Percentiles rank a stretch among this genome's conserved stretches.
These are phyloP conservation scores for Venturia oleaginea DNA, from an alignment of 2,329 filamentous ascomycete species.

Conservation along the genomic window DNA sequence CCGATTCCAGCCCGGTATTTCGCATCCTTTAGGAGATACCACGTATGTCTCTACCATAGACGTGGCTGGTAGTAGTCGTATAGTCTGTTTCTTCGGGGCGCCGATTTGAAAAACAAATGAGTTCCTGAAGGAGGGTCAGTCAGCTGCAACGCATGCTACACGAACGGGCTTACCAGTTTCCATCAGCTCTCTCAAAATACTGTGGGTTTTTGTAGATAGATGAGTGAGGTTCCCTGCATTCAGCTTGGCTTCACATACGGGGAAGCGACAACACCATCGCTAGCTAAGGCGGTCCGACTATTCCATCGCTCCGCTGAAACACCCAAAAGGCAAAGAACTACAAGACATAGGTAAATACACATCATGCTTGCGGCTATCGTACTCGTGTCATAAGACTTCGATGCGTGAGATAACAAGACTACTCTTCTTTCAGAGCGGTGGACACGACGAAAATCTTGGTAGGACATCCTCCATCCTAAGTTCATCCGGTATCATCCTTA, in stretches of 20 bases:
- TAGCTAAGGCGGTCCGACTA: not conserved
- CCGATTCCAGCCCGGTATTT: not conserved
- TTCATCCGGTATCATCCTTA: not conserved
- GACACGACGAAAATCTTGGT: not conserved
- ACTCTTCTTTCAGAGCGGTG: not conserved
- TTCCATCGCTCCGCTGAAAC: not conserved
- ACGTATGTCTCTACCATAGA: not conserved
- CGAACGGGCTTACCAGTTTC: not conserved
- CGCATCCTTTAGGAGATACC: not conserved
- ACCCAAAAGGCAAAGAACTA: not conserved
- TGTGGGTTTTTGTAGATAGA: not conserved
- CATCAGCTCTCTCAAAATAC: slow-evolving; percentile 4
- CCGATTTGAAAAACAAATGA: not conserved
- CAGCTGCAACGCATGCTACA: not conserved
- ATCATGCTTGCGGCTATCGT: not conserved
- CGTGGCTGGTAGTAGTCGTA: slow-evolving; percentile 2
- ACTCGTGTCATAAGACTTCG: not conserved
- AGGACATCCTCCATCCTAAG: not conserved
- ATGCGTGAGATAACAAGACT: not conserved
- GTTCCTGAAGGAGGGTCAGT: not conserved
- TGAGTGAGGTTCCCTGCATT: too few species aligned
- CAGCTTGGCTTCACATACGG: not conserved
- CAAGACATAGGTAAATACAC: not conserved
- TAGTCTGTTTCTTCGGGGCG: not conserved
- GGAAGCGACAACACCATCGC: not conserved